Percentiles rank a stretch among this genome's conserved stretches.
phyloP scores from a whole-genome alignment of 306 rosid genomes.

The Pachyrhizus erosus region DNA sequence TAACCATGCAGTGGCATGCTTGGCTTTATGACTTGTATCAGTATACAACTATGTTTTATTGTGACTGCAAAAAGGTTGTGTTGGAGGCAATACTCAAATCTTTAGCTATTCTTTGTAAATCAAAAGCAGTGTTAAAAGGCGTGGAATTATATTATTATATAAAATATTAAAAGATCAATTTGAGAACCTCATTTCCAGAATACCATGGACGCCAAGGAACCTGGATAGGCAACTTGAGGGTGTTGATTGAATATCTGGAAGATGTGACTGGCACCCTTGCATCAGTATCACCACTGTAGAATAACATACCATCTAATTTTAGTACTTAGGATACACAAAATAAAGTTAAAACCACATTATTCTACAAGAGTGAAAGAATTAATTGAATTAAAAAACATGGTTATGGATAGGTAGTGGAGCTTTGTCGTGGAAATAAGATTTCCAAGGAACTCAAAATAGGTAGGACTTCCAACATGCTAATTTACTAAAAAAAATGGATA shows the following conservation, averaged over 20 bases:
- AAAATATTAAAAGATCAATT: neutral
- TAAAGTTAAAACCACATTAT: neutral
- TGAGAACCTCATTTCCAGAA: conserved; percentile 55
- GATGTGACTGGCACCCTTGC: conserved; percentile 56
- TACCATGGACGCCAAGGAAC: conserved; percentile 65
- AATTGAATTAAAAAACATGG: too few relatives aligned
- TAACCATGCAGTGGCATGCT: neutral
- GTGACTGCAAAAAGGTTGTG: neutral
- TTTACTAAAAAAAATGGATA: too few relatives aligned
- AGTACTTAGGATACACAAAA: neutral
- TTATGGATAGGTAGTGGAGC: neutral
- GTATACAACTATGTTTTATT: too few relatives aligned
- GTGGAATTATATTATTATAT: too few relatives aligned
- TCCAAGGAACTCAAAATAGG: neutral
- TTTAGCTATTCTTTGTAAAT: neutral
- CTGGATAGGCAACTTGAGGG: conserved; percentile 43
- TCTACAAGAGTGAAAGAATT: neutral
- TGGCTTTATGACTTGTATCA: too few relatives aligned
- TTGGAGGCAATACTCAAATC: neutral
- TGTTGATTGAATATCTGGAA: conserved; percentile 57
- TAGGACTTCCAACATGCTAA: neutral
- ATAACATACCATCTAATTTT: neutral
- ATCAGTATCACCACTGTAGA: conserved; percentile 62
- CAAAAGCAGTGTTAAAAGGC: neutral
- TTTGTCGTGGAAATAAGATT: neutral